Evolutionary conservation across 345 rosid species (phyloP).

Genomic region (Cochlearia excelsa): DNA sequence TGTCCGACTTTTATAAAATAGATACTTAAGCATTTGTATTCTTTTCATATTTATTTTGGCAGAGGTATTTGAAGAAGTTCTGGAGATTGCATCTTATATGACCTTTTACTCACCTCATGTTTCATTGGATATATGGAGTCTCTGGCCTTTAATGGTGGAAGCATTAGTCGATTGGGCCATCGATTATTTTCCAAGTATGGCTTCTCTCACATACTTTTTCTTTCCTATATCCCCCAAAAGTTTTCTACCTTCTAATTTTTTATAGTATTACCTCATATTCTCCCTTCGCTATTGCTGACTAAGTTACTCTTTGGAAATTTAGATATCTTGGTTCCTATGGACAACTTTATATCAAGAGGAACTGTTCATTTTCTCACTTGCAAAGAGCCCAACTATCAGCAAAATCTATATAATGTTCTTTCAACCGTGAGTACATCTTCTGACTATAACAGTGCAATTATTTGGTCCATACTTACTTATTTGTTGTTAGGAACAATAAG

Average conservation of each 20-base stretch:
- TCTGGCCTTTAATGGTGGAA: slow-evolving; percentile 96
- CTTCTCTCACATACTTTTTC: slow-evolving; percentile 24
- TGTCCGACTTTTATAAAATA: slow-evolving; percentile 2
- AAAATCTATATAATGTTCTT: slow-evolving; percentile 88
- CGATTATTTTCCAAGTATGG: slow-evolving; percentile 84
- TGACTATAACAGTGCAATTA: slow-evolving; percentile 12
- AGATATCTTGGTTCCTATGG: slow-evolving; percentile 98
- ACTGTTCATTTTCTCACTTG: slow-evolving; percentile 80
- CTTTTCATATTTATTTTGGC: slow-evolving; percentile 32
- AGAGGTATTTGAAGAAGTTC: slow-evolving; percentile 99
- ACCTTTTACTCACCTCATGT: slow-evolving; percentile 92
- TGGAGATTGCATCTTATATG: slow-evolving; percentile 97
- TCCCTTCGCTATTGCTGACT: background rate
- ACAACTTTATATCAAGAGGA: slow-evolving; percentile 93
- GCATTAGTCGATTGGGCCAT: slow-evolving; percentile 97
- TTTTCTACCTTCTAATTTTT: slow-evolving; percentile 2
- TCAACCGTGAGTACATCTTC: slow-evolving; percentile 70
- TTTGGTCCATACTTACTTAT: slow-evolving; percentile 16
- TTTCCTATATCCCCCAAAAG: background rate
- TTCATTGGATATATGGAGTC: slow-evolving; percentile 95
- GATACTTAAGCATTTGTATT: slow-evolving; percentile 13
- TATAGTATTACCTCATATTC: background rate
- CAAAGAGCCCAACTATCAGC: slow-evolving; percentile 96
- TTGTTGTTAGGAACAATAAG: background rate
- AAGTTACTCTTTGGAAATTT: slow-evolving; percentile 25